These are phyloP conservation scores for Penicillium soppii DNA, from an alignment of 495 filamentous ascomycete genomes.

Conservation along the genomic window DNA sequence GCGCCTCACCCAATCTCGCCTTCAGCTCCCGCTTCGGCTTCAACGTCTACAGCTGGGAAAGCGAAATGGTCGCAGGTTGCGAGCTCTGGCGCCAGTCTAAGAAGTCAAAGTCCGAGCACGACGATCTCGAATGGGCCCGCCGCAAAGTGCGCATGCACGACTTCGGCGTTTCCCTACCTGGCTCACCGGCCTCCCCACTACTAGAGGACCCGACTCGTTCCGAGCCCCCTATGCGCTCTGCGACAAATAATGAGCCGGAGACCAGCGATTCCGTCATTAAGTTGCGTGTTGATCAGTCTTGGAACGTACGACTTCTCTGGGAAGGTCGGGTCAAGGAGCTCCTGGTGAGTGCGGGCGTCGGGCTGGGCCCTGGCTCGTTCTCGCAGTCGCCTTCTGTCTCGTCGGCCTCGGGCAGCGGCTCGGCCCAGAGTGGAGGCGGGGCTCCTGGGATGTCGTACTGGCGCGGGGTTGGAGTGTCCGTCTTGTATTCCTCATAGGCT, in stretches of 20 bases:
- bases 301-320: slow-evolving; percentile 84
- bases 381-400: slow-evolving; percentile 30
- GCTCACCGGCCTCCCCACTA: slow-evolving; percentile 22
- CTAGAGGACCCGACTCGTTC: slow-evolving; percentile 22
- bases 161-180: slow-evolving; percentile 24
- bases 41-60: slow-evolving; percentile 98
- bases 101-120: slow-evolving; percentile 36
- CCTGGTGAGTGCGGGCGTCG: slow-evolving; percentile 84
- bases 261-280: slow-evolving; percentile 86
- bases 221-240: slow-evolving; percentile 12
- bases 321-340: slow-evolving; percentile 91
- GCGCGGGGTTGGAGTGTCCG: slow-evolving; percentile 74
- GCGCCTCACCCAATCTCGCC: slow-evolving; percentile 75
- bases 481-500: slow-evolving; percentile 86
- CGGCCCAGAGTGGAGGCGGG: slow-evolving; percentile 61
- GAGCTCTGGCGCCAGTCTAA: slow-evolving; percentile 76
- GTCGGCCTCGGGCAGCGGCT: slow-evolving; percentile 27
- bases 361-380: slow-evolving; percentile 57
- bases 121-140: slow-evolving; percentile 46
- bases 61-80: slow-evolving; percentile 82
- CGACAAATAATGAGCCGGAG: slow-evolving; percentile 47
- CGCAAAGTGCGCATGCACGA: slow-evolving; percentile 39
- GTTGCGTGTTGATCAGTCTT: slow-evolving; percentile 79
- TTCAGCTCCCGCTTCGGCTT: slow-evolving; percentile 92
- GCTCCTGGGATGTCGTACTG: slow-evolving; percentile 60